Conservation (phyloP, 2,329 filamentous ascomycete genomes). For the Sodiomyces alkalinus region DNA sequence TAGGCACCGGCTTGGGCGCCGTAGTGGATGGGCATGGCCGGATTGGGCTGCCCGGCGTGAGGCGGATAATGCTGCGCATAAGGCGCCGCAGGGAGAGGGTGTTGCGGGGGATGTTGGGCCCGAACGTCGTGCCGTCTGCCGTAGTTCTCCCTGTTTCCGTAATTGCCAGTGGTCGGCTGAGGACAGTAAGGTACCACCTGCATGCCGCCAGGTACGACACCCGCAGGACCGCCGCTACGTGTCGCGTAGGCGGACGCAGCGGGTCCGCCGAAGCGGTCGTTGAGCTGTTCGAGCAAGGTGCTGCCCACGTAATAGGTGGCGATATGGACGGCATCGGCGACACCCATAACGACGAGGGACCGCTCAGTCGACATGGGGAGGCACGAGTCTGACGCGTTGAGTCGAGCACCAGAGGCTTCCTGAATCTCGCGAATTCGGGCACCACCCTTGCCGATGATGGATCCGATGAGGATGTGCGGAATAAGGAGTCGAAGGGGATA, state of each 20-base stretch:
- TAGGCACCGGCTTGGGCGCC: slow-evolving; percentile 57
- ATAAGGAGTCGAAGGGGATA: slow-evolving; percentile 92
- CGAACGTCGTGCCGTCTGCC: slow-evolving; percentile 58
- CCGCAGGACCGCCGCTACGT: slow-evolving; percentile 80
- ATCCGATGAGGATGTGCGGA: slow-evolving; percentile 92
- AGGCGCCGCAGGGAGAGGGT: slow-evolving; percentile 59
- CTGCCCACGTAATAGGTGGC: slow-evolving; percentile 97
- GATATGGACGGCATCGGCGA: slow-evolving; percentile 96
- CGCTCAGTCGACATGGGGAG: slow-evolving; percentile 90
- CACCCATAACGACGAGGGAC: slow-evolving; percentile 93
- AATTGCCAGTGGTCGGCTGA: slow-evolving; percentile 83
- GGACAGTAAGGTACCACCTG: slow-evolving; percentile 97
- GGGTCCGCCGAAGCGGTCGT: slow-evolving; percentile 88
- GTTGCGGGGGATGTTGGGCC: slow-evolving; percentile 41
- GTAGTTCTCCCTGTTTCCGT: slow-evolving; percentile 78
- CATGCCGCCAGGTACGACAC: slow-evolving; percentile 92
- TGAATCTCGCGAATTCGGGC: slow-evolving; percentile 96
- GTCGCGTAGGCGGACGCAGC: slow-evolving; percentile 97
- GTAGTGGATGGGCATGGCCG: slow-evolving; percentile 63
- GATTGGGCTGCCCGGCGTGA: slow-evolving; percentile 44
- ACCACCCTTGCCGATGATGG: slow-evolving; percentile 95
- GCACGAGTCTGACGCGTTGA: slow-evolving; percentile 92
- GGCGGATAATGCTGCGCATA: slow-evolving; percentile 64
- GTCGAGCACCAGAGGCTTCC: slow-evolving; percentile 86
- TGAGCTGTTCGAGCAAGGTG: slow-evolving; percentile 94